Percentiles rank a stretch among this genome's conserved stretches.
phyloP scores from a whole-genome alignment of 2,329 filamentous ascomycete species.

The Xylaria sp. region DNA sequence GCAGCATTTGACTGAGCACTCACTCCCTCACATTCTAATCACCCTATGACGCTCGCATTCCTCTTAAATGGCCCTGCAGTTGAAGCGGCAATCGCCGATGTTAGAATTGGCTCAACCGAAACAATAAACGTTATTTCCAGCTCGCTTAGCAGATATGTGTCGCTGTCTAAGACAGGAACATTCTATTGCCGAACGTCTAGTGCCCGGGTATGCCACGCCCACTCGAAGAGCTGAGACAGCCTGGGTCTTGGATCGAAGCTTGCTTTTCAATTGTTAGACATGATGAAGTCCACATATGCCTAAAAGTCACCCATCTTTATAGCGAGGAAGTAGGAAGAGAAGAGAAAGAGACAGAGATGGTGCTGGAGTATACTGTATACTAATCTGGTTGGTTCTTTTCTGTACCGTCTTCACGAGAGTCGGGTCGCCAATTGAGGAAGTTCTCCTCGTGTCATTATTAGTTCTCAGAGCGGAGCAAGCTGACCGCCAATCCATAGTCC shows the following conservation, averaged over 20 bases:
- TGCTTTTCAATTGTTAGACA: not conserved
- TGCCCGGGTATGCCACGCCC: not conserved
- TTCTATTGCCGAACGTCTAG: not conserved
- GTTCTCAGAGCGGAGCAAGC: not conserved
- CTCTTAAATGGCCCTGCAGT: too few species aligned
- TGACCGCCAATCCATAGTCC: constrained; percentile 30
- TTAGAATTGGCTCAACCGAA: too few species aligned
- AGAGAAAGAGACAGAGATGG: not conserved
- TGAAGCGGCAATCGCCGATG: too few species aligned
- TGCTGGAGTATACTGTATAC: not conserved
- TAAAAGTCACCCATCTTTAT: not conserved
- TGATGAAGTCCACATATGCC: not conserved
- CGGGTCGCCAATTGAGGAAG: not conserved
- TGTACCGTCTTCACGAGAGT: not conserved
- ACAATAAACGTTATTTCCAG: too few species aligned
- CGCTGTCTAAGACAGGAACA: not conserved
- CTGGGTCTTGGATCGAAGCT: not conserved
- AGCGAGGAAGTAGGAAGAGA: not conserved
- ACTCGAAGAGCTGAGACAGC: not conserved
- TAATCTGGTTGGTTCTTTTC: not conserved
- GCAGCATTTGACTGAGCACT: too few species aligned
- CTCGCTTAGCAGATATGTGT: not conserved
- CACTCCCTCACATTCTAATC: too few species aligned
- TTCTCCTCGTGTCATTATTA: not conserved
- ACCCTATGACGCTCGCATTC: too few species aligned